phyloP scores from a whole-genome alignment of 139 green algal genomes.

The Ettlia oleoabundans region DNA sequence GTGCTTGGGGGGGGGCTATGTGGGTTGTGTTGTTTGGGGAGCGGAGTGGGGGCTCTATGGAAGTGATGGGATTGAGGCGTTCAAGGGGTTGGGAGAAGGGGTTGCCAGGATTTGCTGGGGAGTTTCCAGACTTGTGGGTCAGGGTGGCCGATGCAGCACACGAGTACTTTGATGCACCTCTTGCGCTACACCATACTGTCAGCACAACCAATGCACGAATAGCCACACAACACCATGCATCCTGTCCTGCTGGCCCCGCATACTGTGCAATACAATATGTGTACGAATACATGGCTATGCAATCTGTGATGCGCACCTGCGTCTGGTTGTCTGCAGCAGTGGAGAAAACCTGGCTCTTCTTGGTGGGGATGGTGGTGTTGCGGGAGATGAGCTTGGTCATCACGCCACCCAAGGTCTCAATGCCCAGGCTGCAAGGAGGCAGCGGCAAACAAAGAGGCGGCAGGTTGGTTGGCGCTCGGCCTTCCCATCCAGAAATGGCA shows the following conservation, averaged over 20 bases:
- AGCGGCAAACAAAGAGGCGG: no score
- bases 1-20: not conserved
- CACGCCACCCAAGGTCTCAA: constrained; percentile 99
- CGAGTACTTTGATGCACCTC: no score
- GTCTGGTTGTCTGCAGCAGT: constrained; percentile 97
- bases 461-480: no score
- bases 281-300: not conserved
- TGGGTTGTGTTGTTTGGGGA: no score
- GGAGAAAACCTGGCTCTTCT: constrained; percentile 97
- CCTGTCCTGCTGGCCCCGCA: not conserved
- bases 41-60: not conserved
- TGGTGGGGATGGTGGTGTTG: constrained; percentile 99
- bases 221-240: not conserved
- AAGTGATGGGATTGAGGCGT: not conserved
- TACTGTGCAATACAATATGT: not conserved
- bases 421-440: constrained; percentile 95
- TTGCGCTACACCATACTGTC: no score
- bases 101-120: no score
- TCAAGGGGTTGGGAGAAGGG: no score
- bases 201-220: no score
- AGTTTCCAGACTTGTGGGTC: no score
- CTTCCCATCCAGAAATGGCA: no score
- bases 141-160: no score
- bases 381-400: constrained; percentile 98
- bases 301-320: constrained; percentile 69